A percentile compares a stretch with the other conserved stretches of the same genome.
Conservation (phyloP, 495 filamentous ascomycete species). For the Lasiosphaeris hirsuta region DNA sequence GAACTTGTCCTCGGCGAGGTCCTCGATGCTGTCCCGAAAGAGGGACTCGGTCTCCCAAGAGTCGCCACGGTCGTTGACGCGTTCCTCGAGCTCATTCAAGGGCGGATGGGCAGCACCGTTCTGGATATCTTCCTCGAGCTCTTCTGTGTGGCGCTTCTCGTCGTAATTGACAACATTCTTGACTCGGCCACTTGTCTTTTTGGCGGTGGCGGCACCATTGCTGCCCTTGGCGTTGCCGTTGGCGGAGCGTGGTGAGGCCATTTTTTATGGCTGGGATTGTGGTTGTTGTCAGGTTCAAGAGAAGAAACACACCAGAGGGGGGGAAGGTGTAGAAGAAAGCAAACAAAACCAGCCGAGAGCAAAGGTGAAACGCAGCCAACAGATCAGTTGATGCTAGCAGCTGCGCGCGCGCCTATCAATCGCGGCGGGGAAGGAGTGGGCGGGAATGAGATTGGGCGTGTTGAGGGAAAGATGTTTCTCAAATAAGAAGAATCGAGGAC, state of each 20-base stretch:
- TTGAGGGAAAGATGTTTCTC: too few species aligned
- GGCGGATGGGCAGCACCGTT: constrained; percentile 27
- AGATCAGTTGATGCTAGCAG: constrained; percentile 1
- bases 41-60: constrained; percentile 67
- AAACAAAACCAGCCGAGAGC: not conserved
- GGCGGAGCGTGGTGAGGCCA: constrained; percentile 19
- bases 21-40: constrained; percentile 64
- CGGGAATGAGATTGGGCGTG: too few species aligned
- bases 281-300: not conserved
- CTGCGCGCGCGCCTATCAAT: not conserved
- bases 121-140: constrained; percentile 53
- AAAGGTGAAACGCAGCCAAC: constrained; percentile 1
- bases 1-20: constrained; percentile 59
- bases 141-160: constrained; percentile 79
- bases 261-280: not conserved
- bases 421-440: too few species aligned
- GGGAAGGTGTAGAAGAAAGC: not conserved
- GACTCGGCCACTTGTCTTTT: constrained; percentile 77
- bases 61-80: constrained; percentile 59
- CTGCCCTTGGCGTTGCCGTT: constrained; percentile 10
- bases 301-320: not conserved
- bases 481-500: too few species aligned
- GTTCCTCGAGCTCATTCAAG: constrained; percentile 51
- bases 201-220: constrained; percentile 25
- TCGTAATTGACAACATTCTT: constrained; percentile 89